Evolutionary conservation across 2,329 filamentous ascomycete species (phyloP).

Genomic region (Aspergillus luchuensis): DNA sequence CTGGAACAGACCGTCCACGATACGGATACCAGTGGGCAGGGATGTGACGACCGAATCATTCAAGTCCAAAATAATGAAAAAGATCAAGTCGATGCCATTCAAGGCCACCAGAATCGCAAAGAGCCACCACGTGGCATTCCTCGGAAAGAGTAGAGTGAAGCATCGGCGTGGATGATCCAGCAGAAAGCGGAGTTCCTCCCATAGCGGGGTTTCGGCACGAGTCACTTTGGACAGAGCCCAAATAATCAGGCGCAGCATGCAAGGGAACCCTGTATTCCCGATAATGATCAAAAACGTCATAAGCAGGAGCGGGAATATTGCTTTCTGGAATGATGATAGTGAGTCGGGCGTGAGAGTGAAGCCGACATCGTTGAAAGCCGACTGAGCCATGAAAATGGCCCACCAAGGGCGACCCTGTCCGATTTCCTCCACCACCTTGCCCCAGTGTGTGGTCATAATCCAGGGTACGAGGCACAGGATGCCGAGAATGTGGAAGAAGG

Average conservation of each 20-base stretch:
- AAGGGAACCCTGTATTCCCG: slow-evolving; percentile 92
- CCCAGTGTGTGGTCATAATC: slow-evolving; percentile 69
- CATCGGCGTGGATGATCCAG: slow-evolving; percentile 94
- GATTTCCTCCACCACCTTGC: slow-evolving; percentile 61
- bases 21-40: slow-evolving; percentile 71
- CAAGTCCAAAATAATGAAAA: slow-evolving; percentile 91
- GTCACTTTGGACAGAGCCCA: slow-evolving; percentile 74
- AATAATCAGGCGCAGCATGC: slow-evolving; percentile 91
- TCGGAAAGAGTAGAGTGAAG: slow-evolving; percentile 91
- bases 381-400: slow-evolving; percentile 83
- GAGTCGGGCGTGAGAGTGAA: slow-evolving; percentile 90
- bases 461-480: slow-evolving; percentile 75
- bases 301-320: slow-evolving; percentile 73
- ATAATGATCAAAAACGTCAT: slow-evolving; percentile 88
- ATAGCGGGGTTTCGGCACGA: slow-evolving; percentile 68
- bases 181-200: slow-evolving; percentile 88
- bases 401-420: slow-evolving; percentile 78
- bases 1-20: slow-evolving; percentile 87
- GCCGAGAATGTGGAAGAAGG: slow-evolving; percentile 78
- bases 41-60: slow-evolving; percentile 68
- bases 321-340: slow-evolving; percentile 84
- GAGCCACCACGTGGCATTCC: slow-evolving; percentile 91
- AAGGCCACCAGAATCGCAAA: slow-evolving; percentile 81
- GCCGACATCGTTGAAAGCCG: slow-evolving; percentile 92
- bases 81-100: slow-evolving; percentile 81